Percentiles rank a stretch among this genome's conserved stretches.
These are phyloP conservation scores for Fragaria iinumae DNA, from an alignment of 306 rosid species.

Conservation along the genomic window DNA sequence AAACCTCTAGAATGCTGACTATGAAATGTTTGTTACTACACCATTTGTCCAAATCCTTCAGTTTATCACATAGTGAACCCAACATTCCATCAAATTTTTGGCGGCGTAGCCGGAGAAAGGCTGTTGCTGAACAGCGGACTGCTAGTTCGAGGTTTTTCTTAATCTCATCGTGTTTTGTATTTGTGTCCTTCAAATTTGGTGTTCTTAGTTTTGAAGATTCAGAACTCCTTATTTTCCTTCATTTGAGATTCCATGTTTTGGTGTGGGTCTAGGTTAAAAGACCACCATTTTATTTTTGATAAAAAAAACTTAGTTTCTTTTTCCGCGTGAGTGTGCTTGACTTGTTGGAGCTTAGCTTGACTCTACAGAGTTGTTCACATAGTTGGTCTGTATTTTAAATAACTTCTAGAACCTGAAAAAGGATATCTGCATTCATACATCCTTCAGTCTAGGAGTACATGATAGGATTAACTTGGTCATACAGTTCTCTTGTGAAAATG, in stretches of 20 bases:
- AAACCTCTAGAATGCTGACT: slow-evolving; percentile 33
- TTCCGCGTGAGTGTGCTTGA: not conserved
- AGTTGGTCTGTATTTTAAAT: not conserved
- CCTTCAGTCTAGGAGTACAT: not conserved
- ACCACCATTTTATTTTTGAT: not conserved
- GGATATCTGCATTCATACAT: not conserved
- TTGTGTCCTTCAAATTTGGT: slow-evolving; percentile 25
- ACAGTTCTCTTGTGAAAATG: not conserved
- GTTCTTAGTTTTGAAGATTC: not conserved
- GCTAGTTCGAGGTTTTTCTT: slow-evolving; percentile 95
- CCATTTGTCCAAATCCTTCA: slow-evolving; percentile 56
- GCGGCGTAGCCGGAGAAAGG: slow-evolving; percentile 97
- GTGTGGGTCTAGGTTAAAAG: not conserved
- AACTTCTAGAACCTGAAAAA: not conserved
- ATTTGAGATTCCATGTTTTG: slow-evolving; percentile 5
- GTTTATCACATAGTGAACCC: slow-evolving; percentile 99
- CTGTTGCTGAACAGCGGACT: slow-evolving; percentile 95
- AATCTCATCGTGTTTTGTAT: slow-evolving; percentile 29
- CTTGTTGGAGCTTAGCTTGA: slow-evolving; percentile 8
- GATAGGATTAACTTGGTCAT: not conserved
- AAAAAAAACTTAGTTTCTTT: not conserved
- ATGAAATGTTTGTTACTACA: slow-evolving; percentile 42
- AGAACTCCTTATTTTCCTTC: not conserved
- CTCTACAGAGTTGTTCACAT: not conserved
- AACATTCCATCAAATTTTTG: slow-evolving; percentile 92